Evolutionary conservation across 306 rosid genomes (phyloP), one percentile per base, ranked within the genome.

Genomic region (Herpetospermum pedunculosum): DNA sequence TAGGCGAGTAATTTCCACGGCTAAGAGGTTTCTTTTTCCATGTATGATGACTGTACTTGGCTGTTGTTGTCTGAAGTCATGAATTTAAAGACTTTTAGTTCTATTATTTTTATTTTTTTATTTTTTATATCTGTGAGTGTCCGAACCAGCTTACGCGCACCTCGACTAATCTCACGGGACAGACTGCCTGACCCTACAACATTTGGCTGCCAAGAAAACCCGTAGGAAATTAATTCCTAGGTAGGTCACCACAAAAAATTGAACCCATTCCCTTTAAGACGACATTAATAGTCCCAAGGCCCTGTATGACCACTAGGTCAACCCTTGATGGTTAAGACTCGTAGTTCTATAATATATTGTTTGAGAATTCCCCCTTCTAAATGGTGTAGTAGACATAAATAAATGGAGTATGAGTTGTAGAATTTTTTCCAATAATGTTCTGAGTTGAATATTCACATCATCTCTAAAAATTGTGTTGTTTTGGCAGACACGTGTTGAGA

Each of bases 401-500:
- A 15, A 69, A 63, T 9, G 14, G 35, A 43, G 13, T 6, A 11
- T 68, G 38, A 68, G 11, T 14, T 43, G 21, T 68, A 21, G 37
- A 67, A 0, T 43, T 48, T 43, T 44, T 13, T 69, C 55, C 7
- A 67, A 41, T 25, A 47, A 47, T 30, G 57, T 46, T 46, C 29
- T 29, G 23, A 44, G 74, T 46, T 70, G 74, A 28, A 69, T 13
- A 0, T 68, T 69, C 54, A 26, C 25, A 38, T 40, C 32, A 67
- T 26, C 55, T 8, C 3, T 6, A 69, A 69, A 44, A 25, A 9
- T 70, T 14, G 48, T 72, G 75, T 23, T 79, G 59, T 75, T 75
- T 69, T 38, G 49, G 58, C 77, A 95, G 99, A 30, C 86, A 16
- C 99, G 99, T 10, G 87, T 91, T 75, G 96, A 89, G 80, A 83